phyloP scores from a whole-genome alignment of 345 rosid species.

The Iberis pinnata region DNA sequence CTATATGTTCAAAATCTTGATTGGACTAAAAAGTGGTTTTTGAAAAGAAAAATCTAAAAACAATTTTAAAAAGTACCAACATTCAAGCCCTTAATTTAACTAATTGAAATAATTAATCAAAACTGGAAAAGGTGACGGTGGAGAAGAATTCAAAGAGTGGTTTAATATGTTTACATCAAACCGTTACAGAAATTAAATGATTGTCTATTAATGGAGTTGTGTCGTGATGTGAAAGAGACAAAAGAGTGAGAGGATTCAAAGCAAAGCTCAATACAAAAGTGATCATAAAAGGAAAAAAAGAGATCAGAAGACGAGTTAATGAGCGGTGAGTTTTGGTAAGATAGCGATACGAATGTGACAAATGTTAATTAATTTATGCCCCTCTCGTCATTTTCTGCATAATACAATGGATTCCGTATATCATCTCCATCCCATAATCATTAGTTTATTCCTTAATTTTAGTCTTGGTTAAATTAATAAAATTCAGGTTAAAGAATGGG shows the following conservation, averaged over 20 bases:
- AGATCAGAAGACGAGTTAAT: constrained; percentile 22
- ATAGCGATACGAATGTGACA: constrained; percentile 26
- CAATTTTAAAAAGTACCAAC: too few relatives aligned
- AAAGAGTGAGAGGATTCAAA: constrained; percentile 9
- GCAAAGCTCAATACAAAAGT: constrained; percentile 5
- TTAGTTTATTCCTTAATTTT: too few relatives aligned
- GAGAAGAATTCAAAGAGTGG: background rate
- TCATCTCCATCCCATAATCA: background rate
- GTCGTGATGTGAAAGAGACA: constrained; percentile 22
- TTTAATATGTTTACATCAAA: constrained; percentile 7
- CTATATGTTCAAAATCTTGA: too few relatives aligned
- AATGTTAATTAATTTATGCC: constrained; percentile 10
- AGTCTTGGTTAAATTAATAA: too few relatives aligned
- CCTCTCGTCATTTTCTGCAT: constrained; percentile 20
- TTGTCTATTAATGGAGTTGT: background rate
- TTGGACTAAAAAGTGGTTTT: too few relatives aligned
- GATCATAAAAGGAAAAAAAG: background rate
- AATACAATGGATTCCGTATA: background rate
- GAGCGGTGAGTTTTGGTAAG: constrained; percentile 32
- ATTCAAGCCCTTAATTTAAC: too few relatives aligned
- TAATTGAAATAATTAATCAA: too few relatives aligned
- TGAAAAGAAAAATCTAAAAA: too few relatives aligned
- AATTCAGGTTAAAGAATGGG: too few relatives aligned
- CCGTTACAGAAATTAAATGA: constrained; percentile 20
- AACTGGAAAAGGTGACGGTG: background rate